Evolutionary conservation across 164 flowering plant species (phyloP).

Genomic region (Stephania japonica): DNA sequence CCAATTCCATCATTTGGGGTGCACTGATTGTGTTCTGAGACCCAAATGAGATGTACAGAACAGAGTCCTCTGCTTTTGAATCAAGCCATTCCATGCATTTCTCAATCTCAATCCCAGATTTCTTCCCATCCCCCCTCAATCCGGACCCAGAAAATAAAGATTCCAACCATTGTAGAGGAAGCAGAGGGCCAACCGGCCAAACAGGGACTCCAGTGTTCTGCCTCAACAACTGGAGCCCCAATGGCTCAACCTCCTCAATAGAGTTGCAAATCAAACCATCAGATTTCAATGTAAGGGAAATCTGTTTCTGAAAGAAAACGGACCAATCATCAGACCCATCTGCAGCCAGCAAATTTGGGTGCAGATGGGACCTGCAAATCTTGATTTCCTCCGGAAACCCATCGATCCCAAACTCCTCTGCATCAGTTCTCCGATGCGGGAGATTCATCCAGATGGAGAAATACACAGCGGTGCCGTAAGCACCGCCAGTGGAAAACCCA

Average conservation of each 20-base stretch:
- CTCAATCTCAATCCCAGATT: not conserved
- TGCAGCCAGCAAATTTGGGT: not conserved
- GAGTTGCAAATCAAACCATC: not conserved
- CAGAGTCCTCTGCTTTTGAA: not conserved
- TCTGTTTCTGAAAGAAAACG: not conserved
- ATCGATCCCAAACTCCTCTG: not conserved
- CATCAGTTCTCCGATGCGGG: not conserved
- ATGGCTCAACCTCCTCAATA: not conserved
- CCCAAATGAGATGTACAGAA: conserved; percentile 6
- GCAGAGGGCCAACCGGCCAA: not conserved
- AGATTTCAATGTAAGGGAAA: not conserved
- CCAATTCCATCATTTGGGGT: conserved; percentile 3
- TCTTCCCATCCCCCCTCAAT: too few species aligned
- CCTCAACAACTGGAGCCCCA: not conserved
- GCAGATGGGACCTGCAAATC: not conserved
- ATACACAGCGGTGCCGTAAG: not conserved
- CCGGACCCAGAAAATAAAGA: too few species aligned
- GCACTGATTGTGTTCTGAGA: conserved; percentile 2
- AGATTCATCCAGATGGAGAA: not conserved
- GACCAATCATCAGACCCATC: not conserved
- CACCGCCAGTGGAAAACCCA: not conserved
- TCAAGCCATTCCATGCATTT: conserved; percentile 3
- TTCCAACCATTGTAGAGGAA: too few species aligned
- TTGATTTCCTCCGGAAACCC: not conserved
- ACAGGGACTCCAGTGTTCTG: not conserved